Evolutionary conservation across 2,329 filamentous ascomycete genomes (phyloP).

Genomic region (Aureobasidium zeae): DNA sequence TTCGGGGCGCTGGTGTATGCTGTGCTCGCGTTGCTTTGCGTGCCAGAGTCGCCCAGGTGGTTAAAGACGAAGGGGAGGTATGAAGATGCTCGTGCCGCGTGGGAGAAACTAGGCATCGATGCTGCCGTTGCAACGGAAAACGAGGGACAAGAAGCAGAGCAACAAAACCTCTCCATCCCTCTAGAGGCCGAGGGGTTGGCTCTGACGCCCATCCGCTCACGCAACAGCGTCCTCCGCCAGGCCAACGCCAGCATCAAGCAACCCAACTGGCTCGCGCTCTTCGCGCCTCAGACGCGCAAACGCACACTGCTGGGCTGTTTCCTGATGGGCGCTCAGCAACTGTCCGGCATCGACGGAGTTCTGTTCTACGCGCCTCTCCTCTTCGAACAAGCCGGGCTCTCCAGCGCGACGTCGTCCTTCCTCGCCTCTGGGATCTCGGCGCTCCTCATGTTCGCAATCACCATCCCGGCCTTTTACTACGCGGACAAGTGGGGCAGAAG

Average conservation of each 20-base stretch:
- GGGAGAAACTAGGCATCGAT: conserved; percentile 32
- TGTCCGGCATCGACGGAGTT: conserved; percentile 49
- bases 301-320: conserved; percentile 45
- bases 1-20: conserved; percentile 34
- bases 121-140: too few relatives aligned
- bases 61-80: conserved; percentile 40
- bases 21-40: conserved; percentile 31
- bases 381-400: conserved; percentile 51
- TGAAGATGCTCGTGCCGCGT: conserved; percentile 36
- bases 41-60: conserved; percentile 54
- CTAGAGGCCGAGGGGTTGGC: conserved; percentile 8
- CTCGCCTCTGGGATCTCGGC: conserved; percentile 53
- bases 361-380: conserved; percentile 53
- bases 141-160: conserved; percentile 39
- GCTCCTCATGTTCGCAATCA: conserved; percentile 49
- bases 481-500: conserved; percentile 51
- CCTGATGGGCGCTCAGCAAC: conserved; percentile 47
- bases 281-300: neutral
- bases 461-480: conserved; percentile 47
- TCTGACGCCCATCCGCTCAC: conserved; percentile 6
- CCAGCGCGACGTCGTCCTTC: conserved; percentile 46
- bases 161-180: conserved; percentile 25
- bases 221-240: neutral
- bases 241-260: neutral
- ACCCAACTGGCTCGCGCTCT: conserved; percentile 3